Evolutionary conservation across 2,329 filamentous ascomycete species (phyloP).

Genomic region (Trichoderma citrinoviride): DNA sequence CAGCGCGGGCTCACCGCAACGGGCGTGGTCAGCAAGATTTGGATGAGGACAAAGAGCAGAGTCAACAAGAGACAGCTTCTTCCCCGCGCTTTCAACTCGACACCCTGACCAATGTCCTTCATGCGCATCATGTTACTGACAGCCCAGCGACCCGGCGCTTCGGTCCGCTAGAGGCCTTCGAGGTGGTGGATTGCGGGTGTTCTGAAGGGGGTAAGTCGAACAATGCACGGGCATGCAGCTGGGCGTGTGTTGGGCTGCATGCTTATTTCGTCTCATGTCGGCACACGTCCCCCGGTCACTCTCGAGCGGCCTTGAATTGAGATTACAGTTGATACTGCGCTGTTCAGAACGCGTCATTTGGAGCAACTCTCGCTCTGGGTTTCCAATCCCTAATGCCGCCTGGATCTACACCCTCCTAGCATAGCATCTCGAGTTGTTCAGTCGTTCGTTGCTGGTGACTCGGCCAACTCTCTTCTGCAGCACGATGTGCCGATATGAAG

Average conservation of each 20-base stretch:
- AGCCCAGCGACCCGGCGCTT: background rate
- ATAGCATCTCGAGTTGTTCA: background rate
- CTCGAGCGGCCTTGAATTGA: background rate
- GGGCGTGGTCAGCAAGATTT: background rate
- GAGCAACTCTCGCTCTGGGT: background rate
- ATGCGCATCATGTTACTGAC: conserved; percentile 2
- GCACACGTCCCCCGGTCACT: background rate
- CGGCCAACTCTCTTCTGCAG: too few species aligned
- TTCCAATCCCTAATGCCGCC: background rate
- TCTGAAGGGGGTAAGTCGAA: background rate
- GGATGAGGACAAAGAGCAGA: background rate
- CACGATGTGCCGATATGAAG: too few species aligned
- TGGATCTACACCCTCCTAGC: background rate
- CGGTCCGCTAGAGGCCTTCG: background rate
- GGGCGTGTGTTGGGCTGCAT: background rate
- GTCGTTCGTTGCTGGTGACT: too few species aligned
- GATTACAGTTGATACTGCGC: background rate
- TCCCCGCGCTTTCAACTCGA: background rate
- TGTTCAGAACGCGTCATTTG: background rate
- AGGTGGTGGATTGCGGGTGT: background rate
- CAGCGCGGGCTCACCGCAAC: conserved; percentile 14
- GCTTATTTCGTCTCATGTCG: background rate
- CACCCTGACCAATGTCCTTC: background rate
- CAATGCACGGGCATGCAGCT: background rate
- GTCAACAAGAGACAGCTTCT: background rate